Evolutionary conservation across 148 eudicot genomes (phyloP), one percentile per base, ranked within the genome.

Genomic region (Amaranthus cruentus): DNA sequence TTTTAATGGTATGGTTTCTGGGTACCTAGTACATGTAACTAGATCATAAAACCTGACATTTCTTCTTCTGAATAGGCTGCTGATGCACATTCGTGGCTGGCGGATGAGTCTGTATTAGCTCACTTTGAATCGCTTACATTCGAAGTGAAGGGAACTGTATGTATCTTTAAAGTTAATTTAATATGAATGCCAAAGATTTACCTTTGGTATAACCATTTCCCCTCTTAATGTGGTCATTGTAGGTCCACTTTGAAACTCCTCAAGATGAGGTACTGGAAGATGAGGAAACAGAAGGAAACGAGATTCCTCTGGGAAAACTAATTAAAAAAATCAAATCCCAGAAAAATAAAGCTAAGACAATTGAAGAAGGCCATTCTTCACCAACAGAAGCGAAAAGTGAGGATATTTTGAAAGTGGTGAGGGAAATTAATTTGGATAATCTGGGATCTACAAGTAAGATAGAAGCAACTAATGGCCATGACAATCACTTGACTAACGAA

Each of bases 301-400:
- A 90, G 58, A 81, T 91, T 73, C 99, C 99, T 75, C 81, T 95
- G 66, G 93, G 90, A 4, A 91, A 90, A 77, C 85, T 95, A 80
- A 81, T 95, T 73, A 87, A 92, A 83, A 90, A 78, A 47, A 77
- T 95, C 52, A 91, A 89, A 83, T 96, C 99, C 55, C 90, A 89
- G 81, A 89, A 86, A 75, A 79, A 78, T 66, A 94, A 95, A 87
- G 85, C 82, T 60, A 90, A 78, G 81, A 85, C 79, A 76, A 79
- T 68, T 73, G 85, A 65, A 68, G 86, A 76, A 76, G 82, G 78
- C 11, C 84, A 75, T 78, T 63, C 83, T 76, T 74, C 77, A 69
- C 78, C 86, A 43, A 75, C 77, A 73, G 83, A 69, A 73, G 72
- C 71, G 65, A 79, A 84, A 78, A 85, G 76, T 65, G 90, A 81